Conservation (phyloP, 176 grass and related monocot species). For the Triticum urartu region DNA sequence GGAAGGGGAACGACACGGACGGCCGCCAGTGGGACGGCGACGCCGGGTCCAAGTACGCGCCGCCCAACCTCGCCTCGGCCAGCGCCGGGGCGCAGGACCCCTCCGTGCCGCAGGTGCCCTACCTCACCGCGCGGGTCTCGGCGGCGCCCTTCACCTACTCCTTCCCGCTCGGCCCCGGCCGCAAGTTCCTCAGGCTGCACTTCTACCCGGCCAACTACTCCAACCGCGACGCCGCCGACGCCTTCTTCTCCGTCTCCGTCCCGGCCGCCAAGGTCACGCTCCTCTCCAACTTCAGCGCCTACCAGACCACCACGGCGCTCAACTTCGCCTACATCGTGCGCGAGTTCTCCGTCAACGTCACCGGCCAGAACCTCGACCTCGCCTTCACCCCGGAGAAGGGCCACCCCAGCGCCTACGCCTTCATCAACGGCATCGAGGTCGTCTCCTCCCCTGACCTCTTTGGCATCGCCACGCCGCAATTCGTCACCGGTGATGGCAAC, state of each 20-base stretch:
- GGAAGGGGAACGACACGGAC: constrained; percentile 48
- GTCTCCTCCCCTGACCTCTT: constrained; percentile 81
- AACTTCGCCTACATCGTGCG: constrained; percentile 50
- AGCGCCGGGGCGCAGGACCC: constrained; percentile 42
- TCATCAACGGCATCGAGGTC: constrained; percentile 92
- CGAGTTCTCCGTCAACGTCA: constrained; percentile 83
- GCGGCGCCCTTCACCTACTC: constrained; percentile 73
- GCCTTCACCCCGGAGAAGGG: constrained; percentile 69
- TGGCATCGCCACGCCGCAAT: background rate
- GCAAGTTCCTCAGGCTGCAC: constrained; percentile 80
- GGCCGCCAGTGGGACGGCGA: constrained; percentile 57
- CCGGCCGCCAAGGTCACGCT: constrained; percentile 44
- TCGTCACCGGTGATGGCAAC: constrained; percentile 37
- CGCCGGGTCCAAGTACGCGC: constrained; percentile 60
- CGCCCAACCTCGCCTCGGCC: constrained; percentile 27
- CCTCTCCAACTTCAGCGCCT: constrained; percentile 79
- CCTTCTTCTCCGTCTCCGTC: constrained; percentile 69
- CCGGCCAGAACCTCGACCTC: constrained; percentile 58
- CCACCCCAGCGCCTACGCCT: constrained; percentile 68
- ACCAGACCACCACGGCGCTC: constrained; percentile 53
- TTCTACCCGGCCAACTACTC: constrained; percentile 77
- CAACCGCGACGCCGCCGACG: constrained; percentile 50
- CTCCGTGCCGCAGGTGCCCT: constrained; percentile 63
- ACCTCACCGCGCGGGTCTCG: constrained; percentile 73
- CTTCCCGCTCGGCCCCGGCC: constrained; percentile 72